Evolutionary conservation across 345 rosid species (phyloP).

Genomic region (Dimocarpus longan): DNA sequence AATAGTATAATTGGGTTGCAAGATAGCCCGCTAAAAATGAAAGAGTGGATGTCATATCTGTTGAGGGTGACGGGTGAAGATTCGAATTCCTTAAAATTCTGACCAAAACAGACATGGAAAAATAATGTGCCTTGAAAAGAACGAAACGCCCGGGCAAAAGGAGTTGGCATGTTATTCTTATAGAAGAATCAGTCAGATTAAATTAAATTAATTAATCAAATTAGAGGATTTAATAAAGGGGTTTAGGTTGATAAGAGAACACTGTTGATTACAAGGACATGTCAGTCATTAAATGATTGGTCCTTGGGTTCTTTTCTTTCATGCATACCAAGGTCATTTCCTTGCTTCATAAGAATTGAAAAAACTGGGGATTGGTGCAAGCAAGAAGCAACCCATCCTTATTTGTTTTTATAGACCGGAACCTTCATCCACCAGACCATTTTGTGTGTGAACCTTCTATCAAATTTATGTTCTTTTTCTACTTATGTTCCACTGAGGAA

Average conservation of each 20-base stretch:
- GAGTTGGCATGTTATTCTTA: slow-evolving; percentile 26
- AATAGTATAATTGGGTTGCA: too few relatives aligned
- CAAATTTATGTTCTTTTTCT: too few relatives aligned
- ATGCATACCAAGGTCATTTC: slow-evolving; percentile 30
- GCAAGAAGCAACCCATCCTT: neutral
- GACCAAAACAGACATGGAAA: neutral
- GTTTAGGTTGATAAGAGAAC: neutral
- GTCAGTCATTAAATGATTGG: slow-evolving; percentile 28
- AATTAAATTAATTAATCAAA: slow-evolving; percentile 1
- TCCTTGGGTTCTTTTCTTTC: slow-evolving; percentile 24
- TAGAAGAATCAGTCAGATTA: slow-evolving; percentile 44
- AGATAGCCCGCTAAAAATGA: too few relatives aligned
- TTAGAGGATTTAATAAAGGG: neutral
- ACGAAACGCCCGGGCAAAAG: slow-evolving; percentile 38
- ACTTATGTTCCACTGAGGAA: too few relatives aligned
- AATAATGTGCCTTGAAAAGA: slow-evolving; percentile 38
- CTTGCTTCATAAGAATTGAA: slow-evolving; percentile 28
- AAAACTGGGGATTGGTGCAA: neutral
- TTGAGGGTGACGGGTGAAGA: slow-evolving; percentile 13
- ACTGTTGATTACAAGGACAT: slow-evolving; percentile 2
- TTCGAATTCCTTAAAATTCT: slow-evolving; percentile 33
- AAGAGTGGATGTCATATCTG: neutral
- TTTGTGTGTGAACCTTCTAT: too few relatives aligned
- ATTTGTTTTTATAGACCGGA: too few relatives aligned
- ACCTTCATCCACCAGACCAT: too few relatives aligned